These are phyloP conservation scores for Prosopis cineraria DNA, from an alignment of 306 rosid species.

Conservation along the genomic window DNA sequence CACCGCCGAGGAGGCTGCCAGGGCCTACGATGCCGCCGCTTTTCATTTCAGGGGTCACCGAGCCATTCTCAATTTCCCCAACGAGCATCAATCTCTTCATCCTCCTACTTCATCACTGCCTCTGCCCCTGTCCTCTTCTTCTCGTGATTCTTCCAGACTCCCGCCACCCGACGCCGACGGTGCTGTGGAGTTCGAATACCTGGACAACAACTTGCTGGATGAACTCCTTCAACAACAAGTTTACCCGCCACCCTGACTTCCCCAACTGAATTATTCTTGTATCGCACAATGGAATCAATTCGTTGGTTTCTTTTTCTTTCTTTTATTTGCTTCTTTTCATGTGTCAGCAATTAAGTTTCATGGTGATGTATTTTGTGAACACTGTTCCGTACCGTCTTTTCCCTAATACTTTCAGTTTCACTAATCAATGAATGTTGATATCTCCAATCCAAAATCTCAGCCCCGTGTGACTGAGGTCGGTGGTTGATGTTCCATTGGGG, in stretches of 20 bases:
- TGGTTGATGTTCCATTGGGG: too few species aligned
- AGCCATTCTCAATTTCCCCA: constrained; percentile 89
- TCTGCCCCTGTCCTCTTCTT: neutral
- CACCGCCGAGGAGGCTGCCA: constrained; percentile 82
- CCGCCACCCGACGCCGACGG: neutral
- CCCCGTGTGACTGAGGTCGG: too few species aligned
- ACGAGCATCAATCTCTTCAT: constrained; percentile 53
- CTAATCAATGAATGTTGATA: too few species aligned
- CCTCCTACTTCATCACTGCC: neutral
- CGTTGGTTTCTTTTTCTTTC: neutral
- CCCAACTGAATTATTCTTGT: neutral
- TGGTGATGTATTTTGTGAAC: neutral
- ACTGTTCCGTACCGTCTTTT: neutral
- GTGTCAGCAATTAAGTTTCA: neutral
- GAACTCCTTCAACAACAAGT: constrained; percentile 58
- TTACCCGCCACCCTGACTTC: neutral
- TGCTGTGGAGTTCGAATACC: constrained; percentile 64
- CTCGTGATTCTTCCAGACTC: neutral
- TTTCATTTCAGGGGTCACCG: constrained; percentile 74
- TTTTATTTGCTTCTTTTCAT: neutral
- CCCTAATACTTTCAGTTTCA: too few species aligned
- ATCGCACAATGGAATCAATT: neutral
- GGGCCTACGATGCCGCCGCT: constrained; percentile 93
- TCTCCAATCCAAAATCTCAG: too few species aligned
- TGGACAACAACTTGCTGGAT: constrained; percentile 70